Percentiles rank a stretch among this genome's conserved stretches.
Evolutionary conservation across 768 basidiomycete genomes (phyloP).

Genomic region (Rhodocollybia butyracea): DNA sequence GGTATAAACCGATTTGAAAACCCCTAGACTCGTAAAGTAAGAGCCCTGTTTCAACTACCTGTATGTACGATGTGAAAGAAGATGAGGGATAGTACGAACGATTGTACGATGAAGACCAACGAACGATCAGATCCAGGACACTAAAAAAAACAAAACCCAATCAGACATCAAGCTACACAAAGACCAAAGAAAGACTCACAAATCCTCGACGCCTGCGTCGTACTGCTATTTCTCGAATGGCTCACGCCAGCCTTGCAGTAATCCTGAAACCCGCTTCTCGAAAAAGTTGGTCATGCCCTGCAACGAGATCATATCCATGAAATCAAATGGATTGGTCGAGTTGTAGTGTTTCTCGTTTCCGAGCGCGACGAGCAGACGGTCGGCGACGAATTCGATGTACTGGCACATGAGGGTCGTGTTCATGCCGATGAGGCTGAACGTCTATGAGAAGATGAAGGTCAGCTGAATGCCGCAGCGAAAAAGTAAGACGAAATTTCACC

Average conservation of each 20-base stretch:
- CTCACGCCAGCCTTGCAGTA: conserved; percentile 35
- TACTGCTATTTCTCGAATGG: conserved; percentile 4
- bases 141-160: no score
- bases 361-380: conserved; percentile 56
- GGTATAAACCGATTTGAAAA: no score
- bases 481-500: conserved; percentile 57
- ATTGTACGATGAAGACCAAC: background rate
- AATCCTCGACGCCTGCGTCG: conserved; percentile 14
- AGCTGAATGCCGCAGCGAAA: conserved; percentile 43
- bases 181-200: conserved; percentile 24
- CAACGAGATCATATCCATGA: conserved; percentile 62
- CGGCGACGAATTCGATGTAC: conserved; percentile 59
- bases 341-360: conserved; percentile 56
- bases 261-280: conserved; percentile 57
- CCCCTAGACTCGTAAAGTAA: no score
- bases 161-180: background rate
- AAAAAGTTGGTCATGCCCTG: conserved; percentile 72
- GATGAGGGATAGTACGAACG: no score
- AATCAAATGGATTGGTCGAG: conserved; percentile 55
- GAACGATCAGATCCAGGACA: conserved; percentile 21
- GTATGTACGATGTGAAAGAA: no score
- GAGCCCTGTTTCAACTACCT: no score
- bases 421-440: conserved; percentile 59
- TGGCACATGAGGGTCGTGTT: conserved; percentile 57
- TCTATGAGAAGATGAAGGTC: conserved; percentile 14